Conservation (phyloP, 2,329 filamentous ascomycete genomes). For the Fusarium robinianum region DNA sequence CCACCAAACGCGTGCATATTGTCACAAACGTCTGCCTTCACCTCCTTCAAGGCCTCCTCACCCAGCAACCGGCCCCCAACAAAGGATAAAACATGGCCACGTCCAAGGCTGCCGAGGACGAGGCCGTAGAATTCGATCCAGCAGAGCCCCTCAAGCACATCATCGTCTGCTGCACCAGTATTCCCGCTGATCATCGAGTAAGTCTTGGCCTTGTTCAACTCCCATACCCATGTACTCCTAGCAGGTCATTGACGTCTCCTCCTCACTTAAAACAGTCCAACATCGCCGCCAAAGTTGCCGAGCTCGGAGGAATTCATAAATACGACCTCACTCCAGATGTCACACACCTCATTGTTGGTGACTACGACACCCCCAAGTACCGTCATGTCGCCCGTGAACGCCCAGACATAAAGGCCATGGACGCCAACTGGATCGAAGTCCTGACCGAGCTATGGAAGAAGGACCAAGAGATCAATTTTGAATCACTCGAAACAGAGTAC, state of each 20-base stretch:
- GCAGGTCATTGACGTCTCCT: conserved; percentile 7
- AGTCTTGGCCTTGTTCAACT: conserved; percentile 36
- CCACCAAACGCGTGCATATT: conserved; percentile 28
- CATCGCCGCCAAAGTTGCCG: conserved; percentile 66
- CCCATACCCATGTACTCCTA: neutral
- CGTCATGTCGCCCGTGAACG: conserved; percentile 90
- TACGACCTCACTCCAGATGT: conserved; percentile 95
- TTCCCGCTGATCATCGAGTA: conserved; percentile 78
- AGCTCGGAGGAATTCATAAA: conserved; percentile 87
- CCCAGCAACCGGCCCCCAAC: conserved; percentile 13
- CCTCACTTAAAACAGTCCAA: conserved; percentile 49
- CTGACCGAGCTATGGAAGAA: conserved; percentile 79
- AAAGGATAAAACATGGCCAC: conserved; percentile 38
- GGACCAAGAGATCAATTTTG: conserved; percentile 77
- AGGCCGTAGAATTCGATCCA: conserved; percentile 52
- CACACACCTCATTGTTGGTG: conserved; percentile 90
- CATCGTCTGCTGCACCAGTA: conserved; percentile 85
- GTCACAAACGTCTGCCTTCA: conserved; percentile 18
- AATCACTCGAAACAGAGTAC: conserved; percentile 68
- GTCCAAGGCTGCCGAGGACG: conserved; percentile 31
- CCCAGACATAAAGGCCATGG: conserved; percentile 82
- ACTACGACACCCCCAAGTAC: conserved; percentile 90
- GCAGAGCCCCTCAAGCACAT: conserved; percentile 70
- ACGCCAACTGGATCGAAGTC: conserved; percentile 81
- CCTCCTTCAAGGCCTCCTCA: conserved; percentile 21